Evolutionary conservation across 495 filamentous ascomycete species (phyloP), one percentile per base, ranked within the genome.

Genomic region (Xylaria palmicola): DNA sequence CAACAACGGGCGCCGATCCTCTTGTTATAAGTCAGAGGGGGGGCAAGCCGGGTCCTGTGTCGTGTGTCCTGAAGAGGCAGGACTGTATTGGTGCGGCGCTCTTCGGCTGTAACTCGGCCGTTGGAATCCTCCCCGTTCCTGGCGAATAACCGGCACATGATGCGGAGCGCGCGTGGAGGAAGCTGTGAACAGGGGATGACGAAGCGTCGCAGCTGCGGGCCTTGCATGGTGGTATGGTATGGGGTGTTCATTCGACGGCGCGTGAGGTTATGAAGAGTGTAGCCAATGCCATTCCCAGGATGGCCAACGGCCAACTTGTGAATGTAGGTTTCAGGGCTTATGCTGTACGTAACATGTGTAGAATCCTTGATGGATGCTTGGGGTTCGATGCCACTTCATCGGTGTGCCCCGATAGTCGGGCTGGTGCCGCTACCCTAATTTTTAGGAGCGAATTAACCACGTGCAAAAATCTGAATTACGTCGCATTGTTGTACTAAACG

Each of bases 91-190:
- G 34, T 29, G 39, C 30, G 26, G 40, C 27, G 22, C 53, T 40
- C n/a, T n/a, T 56, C 53, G 53, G 53, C 53, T 43, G 53, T 56
- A 56, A 56, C 39, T 56, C 53, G 53, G 53, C 53, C 37, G 26
- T 30, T 19, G 53, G n/a, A 34, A 43, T 56, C 53, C 53, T 43
- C 39, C 44, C n/a, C n/a, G n/a, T n/a, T n/a, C n/a, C n/a, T n/a
- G n/a, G n/a, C n/a, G n/a, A n/a, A n/a, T n/a, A n/a, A n/a, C n/a
- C n/a, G n/a, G n/a, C n/a, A n/a, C n/a, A n/a, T n/a, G n/a, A n/a
- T n/a, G n/a, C n/a, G n/a, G n/a, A n/a, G n/a, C n/a, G n/a, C n/a
- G n/a, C n/a, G n/a, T n/a, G n/a, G n/a, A 54, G 34, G 51, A 53
- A 41, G 22, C n/a, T n/a, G n/a, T 29, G 34, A 7, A 47, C 44